Evolutionary conservation across 768 basidiomycete genomes (phyloP).

Genomic region (Pleurotus citrinopileatus): DNA sequence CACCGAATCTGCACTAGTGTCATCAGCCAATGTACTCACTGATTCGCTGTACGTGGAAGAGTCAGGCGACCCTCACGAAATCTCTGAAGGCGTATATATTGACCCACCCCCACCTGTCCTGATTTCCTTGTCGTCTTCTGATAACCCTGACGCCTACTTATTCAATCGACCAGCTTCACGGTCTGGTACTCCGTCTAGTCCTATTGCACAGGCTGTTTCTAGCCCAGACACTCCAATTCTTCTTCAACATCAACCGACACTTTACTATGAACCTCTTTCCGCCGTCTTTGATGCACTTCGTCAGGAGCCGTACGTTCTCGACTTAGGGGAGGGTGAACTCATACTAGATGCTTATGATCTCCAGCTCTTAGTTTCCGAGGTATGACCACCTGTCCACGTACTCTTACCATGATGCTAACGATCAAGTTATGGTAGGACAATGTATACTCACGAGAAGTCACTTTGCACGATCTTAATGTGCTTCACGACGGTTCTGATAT

Average conservation of each 20-base stretch:
- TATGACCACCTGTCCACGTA: constrained; percentile 21
- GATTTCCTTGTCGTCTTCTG: constrained; percentile 37
- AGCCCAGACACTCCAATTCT: constrained; percentile 38
- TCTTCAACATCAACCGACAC: constrained; percentile 59
- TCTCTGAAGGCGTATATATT: constrained; percentile 67
- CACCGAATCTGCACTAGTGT: not conserved
- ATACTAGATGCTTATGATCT: constrained; percentile 71
- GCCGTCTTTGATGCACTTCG: constrained; percentile 72
- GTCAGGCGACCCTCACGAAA: constrained; percentile 49
- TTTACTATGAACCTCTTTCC: constrained; percentile 76
- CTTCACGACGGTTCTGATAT: constrained; percentile 66
- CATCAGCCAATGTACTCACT: not conserved
- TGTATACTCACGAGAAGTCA: constrained; percentile 62
- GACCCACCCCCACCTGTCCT: constrained; percentile 74
- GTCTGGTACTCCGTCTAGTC: constrained; percentile 24
- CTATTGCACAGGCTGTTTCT: constrained; percentile 13
- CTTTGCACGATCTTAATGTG: constrained; percentile 69
- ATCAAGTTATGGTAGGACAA: constrained; percentile 72
- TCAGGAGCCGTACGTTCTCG: constrained; percentile 52
- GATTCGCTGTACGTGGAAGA: not conserved
- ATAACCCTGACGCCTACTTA: constrained; percentile 40
- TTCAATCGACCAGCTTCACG: constrained; percentile 49
- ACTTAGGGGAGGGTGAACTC: constrained; percentile 58
- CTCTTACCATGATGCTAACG: constrained; percentile 6
- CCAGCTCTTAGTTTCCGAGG: constrained; percentile 64